These are phyloP conservation scores for Reutealis trisperma DNA, from an alignment of 345 rosid genomes.

Conservation along the genomic window DNA sequence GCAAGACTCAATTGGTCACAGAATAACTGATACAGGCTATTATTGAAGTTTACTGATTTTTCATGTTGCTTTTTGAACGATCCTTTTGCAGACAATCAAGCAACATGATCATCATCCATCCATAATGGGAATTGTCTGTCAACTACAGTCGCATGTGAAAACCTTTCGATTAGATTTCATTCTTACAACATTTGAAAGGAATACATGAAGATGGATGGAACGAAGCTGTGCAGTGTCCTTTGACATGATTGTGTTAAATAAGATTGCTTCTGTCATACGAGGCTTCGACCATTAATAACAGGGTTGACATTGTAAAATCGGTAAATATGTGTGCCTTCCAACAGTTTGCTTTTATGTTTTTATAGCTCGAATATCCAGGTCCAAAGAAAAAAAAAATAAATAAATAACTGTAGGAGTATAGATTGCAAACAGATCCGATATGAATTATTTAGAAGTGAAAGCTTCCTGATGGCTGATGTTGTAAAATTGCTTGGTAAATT, in stretches of 20 bases:
- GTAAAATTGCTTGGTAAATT: conserved; percentile 2
- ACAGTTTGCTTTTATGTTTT: conserved; percentile 8
- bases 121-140: neutral
- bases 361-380: neutral
- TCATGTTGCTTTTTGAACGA: neutral
- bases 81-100: conserved; percentile 18
- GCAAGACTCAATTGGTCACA: no score
- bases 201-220: neutral
- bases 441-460: conserved; percentile 18
- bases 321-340: conserved; percentile 14
- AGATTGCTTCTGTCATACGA: neutral
- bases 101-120: neutral
- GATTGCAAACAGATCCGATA: conserved; percentile 13
- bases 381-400: neutral
- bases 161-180: neutral
- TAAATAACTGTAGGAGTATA: neutral
- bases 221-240: neutral
- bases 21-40: neutral
- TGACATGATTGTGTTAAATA: neutral
- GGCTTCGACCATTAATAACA: neutral
- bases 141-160: neutral
- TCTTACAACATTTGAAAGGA: neutral
- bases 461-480: neutral
- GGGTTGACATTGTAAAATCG: conserved; percentile 3
- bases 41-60: neutral